phyloP scores from a whole-genome alignment of 345 rosid species.

The Syzygium grande region DNA sequence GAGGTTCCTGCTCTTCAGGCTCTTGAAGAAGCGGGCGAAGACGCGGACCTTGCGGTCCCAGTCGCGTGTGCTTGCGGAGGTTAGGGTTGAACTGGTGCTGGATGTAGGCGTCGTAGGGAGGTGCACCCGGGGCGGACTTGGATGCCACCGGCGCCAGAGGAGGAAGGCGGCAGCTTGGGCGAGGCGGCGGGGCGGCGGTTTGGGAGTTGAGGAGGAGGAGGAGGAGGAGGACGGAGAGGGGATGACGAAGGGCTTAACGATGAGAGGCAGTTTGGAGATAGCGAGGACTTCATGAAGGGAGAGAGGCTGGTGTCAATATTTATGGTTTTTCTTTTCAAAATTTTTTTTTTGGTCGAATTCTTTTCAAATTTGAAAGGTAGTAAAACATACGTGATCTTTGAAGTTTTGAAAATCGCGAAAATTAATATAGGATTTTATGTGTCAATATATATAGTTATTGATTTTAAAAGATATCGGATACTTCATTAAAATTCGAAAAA shows the following conservation, averaged over 20 bases:
- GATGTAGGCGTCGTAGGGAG: slow-evolving; percentile 74
- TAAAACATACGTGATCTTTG: too few species aligned
- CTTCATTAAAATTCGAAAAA: too few species aligned
- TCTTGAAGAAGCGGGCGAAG: slow-evolving; percentile 50
- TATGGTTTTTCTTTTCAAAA: too few species aligned
- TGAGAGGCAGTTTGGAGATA: slow-evolving; percentile 20
- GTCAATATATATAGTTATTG: too few species aligned
- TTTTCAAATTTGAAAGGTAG: too few species aligned
- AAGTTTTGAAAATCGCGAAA: too few species aligned
- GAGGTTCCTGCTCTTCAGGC: slow-evolving; percentile 13
- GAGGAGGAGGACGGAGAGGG: background rate
- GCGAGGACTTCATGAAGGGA: background rate
- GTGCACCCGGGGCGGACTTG: slow-evolving; percentile 63
- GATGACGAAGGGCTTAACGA: slow-evolving; percentile 11
- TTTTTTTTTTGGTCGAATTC: too few species aligned
- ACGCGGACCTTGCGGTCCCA: slow-evolving; percentile 81
- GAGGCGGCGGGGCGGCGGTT: background rate
- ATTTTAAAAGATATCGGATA: too few species aligned
- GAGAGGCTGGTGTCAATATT: background rate
- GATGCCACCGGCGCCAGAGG: slow-evolving; percentile 11
- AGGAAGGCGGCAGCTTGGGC: background rate
- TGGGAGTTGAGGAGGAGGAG: slow-evolving; percentile 6
- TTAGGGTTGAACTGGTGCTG: slow-evolving; percentile 90
- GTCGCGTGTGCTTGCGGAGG: slow-evolving; percentile 65
- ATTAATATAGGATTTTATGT: too few species aligned